Conservation (phyloP, 2,329 filamentous ascomycete genomes). For the Corinectria fuckeliana region DNA sequence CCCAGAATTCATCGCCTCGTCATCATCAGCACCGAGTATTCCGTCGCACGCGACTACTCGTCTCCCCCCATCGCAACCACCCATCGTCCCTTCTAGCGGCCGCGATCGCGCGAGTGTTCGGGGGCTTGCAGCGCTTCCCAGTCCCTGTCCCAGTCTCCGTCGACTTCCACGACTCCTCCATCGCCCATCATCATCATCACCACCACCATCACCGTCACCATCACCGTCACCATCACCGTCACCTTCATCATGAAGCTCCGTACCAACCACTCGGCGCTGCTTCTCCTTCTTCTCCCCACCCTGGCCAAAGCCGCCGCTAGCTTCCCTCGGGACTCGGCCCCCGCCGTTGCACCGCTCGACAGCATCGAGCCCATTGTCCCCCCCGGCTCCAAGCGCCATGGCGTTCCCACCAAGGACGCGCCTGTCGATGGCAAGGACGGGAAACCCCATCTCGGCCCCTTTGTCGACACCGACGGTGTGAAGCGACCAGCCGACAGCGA, state of each 20-base stretch:
- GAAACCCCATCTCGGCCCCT: slow-evolving; percentile 88
- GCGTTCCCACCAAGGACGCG: slow-evolving; percentile 70
- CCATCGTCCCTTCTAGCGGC: slow-evolving; percentile 14
- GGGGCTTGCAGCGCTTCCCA: slow-evolving; percentile 8
- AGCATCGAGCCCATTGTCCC: slow-evolving; percentile 35
- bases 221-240: no score
- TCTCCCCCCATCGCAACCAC: not conserved
- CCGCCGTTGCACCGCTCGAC: slow-evolving; percentile 36
- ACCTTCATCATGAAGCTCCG: slow-evolving; percentile 72
- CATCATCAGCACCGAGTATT: slow-evolving; percentile 8
- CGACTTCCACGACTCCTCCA: not conserved
- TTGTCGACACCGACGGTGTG: slow-evolving; percentile 62
- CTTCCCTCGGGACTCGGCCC: slow-evolving; percentile 25
- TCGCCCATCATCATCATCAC: no score
- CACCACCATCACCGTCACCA: no score
- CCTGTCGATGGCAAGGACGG: slow-evolving; percentile 94
- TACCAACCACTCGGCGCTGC: slow-evolving; percentile 58
- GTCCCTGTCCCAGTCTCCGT: not conserved
- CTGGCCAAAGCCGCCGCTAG: slow-evolving; percentile 49
- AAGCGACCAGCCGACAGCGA: slow-evolving; percentile 35
- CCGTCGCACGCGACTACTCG: slow-evolving; percentile 18
- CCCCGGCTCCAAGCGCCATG: slow-evolving; percentile 44
- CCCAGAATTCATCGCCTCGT: not conserved
- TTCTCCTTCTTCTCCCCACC: slow-evolving; percentile 66
- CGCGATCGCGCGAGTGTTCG: slow-evolving; percentile 17